Base-by-base conservation (phyloP, 1,139 yeast species). In the Protomyces lactucae-debilis region DNA sequence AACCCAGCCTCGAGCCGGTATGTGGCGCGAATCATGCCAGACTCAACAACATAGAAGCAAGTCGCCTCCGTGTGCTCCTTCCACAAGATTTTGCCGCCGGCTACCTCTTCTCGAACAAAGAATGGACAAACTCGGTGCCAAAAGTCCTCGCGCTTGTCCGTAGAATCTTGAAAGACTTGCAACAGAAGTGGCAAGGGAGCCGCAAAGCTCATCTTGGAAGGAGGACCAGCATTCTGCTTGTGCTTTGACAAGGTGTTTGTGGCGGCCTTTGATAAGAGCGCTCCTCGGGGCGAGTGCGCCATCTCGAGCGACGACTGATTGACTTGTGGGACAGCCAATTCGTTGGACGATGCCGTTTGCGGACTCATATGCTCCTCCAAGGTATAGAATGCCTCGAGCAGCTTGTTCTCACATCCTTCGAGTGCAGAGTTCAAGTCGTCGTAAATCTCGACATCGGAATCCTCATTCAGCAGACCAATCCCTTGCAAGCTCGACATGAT, bases 341-440 rank as follows among this genome's bases (percentile, higher is more conserved):
- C 16, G 28, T 37, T 56, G 14, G 60, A 25, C n/a, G 21, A 14
- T 51, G 18, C 18, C 18, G 43, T 52, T 4, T 25, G 37, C 64
- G 71, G 69, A 48, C 32, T 36, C 37, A 51, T 46, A 10, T 54
- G 37, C 23, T 55, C 64, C 45, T 61, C 57, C 40, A 67, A 18
- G 18, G 61, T 32, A 69, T 79, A 82, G 76, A 88, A 91, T 57
- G 89, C 85, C 57, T 83, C 80, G 71, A 93, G 80, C 71, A 91
- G 90, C 69, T 87, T 85, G 75, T 93, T 92, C 73, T 93, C 99
- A 78, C 97, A 90, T 96, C 97, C 92, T 75, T 93, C 98, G 61
- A 93, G 79, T 0, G 97, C 97, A 67, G 88, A 83, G 73, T 95
- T 93, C 68, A 93, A 80, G 65, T 89, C 87, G 66, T 83, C 82